phyloP scores from a whole-genome alignment of 2,329 filamentous ascomycete species.

The Zalaria sp. region DNA sequence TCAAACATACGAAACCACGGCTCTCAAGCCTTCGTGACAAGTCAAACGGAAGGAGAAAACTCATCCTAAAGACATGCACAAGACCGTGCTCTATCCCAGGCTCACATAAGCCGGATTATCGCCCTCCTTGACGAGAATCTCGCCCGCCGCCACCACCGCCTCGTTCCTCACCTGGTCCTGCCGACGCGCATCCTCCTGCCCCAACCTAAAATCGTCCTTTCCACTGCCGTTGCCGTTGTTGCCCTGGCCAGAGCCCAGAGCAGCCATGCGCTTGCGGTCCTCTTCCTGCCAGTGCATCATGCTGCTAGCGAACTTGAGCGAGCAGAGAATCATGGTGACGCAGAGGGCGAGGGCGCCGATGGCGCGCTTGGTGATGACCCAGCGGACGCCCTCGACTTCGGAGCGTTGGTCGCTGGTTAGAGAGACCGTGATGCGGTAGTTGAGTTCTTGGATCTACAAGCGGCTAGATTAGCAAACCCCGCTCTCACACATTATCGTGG shows the following conservation, averaged over 20 bases:
- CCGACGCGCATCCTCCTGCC: too few relatives aligned
- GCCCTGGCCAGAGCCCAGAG: background rate
- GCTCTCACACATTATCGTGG: too few relatives aligned
- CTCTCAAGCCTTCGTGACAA: too few relatives aligned
- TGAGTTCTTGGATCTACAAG: slow-evolving; percentile 90
- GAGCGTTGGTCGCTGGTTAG: slow-evolving; percentile 84
- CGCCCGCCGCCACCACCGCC: slow-evolving; percentile 5
- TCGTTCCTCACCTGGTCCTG: background rate
- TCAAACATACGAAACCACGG: too few relatives aligned
- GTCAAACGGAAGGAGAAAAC: background rate
- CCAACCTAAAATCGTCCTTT: background rate
- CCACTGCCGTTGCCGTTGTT: background rate
- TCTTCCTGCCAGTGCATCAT: slow-evolving; percentile 23
- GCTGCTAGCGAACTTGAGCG: slow-evolving; percentile 25
- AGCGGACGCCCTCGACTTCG: slow-evolving; percentile 80
- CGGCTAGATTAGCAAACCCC: too few relatives aligned
- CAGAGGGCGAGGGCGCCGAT: slow-evolving; percentile 42
- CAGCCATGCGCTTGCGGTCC: slow-evolving; percentile 21
- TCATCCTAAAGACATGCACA: too few relatives aligned
- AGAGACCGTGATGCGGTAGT: slow-evolving; percentile 86
- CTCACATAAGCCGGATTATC: slow-evolving; percentile 18
- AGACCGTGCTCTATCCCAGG: too few relatives aligned
- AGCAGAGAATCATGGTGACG: slow-evolving; percentile 29
- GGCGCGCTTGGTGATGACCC: slow-evolving; percentile 60
- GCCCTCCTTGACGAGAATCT: slow-evolving; percentile 18